Conservation (phyloP, 139 green algal genomes). For the Chlorella sp. region DNA sequence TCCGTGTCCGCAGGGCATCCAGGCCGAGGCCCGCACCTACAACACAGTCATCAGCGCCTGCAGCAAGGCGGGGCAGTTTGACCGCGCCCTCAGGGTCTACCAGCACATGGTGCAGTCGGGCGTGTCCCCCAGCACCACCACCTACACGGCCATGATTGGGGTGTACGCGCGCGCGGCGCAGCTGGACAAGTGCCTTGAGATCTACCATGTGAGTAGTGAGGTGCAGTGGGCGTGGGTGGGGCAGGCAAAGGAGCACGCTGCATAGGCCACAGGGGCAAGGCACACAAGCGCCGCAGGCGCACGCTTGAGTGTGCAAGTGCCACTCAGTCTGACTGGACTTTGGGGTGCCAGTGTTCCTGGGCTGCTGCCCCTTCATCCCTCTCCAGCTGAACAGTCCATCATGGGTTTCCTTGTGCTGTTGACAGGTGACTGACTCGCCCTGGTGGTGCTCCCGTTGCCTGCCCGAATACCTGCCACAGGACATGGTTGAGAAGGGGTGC, state of each 20-base stretch:
- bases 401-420: no score
- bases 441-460: background rate
- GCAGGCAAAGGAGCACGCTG: background rate
- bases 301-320: background rate
- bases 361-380: background rate
- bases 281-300: background rate
- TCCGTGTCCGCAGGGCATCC: constrained; percentile 56
- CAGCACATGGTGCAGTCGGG: constrained; percentile 69
- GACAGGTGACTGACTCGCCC: background rate
- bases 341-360: background rate
- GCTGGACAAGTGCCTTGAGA: constrained; percentile 58
- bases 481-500: constrained; percentile 57
- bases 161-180: constrained; percentile 14
- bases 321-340: background rate
- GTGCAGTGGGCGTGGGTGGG: background rate
- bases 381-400: background rate
- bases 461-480: constrained; percentile 11
- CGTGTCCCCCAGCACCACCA: constrained; percentile 69
- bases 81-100: constrained; percentile 66
- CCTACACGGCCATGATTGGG: constrained; percentile 80
- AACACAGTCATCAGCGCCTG: constrained; percentile 81
- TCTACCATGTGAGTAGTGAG: constrained; percentile 42
- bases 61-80: constrained; percentile 54
- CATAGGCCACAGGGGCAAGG: background rate
- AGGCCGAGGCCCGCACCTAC: constrained; percentile 79